Evolutionary conservation across 2,329 filamentous ascomycete species (phyloP).

Genomic region (Ophiostoma piceae): DNA sequence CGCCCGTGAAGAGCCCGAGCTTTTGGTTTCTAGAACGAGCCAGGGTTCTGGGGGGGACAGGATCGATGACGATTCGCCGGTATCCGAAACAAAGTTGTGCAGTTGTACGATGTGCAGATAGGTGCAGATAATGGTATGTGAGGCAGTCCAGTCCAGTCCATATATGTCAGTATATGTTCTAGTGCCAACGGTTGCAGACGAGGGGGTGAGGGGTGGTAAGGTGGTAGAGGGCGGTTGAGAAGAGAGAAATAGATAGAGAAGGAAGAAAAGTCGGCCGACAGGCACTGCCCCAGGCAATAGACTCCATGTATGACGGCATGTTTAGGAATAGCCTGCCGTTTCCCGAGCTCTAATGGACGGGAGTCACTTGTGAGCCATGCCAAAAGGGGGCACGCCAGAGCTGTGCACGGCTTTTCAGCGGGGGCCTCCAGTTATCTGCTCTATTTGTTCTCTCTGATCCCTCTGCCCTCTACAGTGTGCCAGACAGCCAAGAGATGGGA

Average conservation of each 20-base stretch:
- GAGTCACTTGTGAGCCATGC: background rate
- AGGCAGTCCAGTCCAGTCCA: background rate
- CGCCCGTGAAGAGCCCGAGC: background rate
- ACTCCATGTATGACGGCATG: background rate
- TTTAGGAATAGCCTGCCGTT: background rate
- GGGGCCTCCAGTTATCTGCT: background rate
- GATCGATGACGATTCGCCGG: background rate
- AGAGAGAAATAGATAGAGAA: background rate
- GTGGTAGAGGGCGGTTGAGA: background rate
- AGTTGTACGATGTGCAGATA: background rate
- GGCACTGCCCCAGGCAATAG: background rate
- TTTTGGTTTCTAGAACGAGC: background rate
- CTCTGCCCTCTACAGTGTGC: background rate
- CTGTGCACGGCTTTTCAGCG: background rate
- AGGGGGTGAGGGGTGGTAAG: conserved; percentile 1
- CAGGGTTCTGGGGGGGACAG: background rate
- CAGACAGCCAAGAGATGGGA: background rate
- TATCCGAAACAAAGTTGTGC: background rate
- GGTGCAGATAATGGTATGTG: background rate
- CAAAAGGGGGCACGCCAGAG: background rate
- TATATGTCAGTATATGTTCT: background rate
- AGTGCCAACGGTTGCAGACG: conserved; percentile 12
- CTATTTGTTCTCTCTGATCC: background rate
- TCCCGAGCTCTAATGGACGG: background rate
- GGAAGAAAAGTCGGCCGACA: background rate